A percentile compares a stretch with the other conserved stretches of the same genome.
These are phyloP conservation scores for Terana coerulea DNA, from an alignment of 768 basidiomycete species.

Conservation along the genomic window DNA sequence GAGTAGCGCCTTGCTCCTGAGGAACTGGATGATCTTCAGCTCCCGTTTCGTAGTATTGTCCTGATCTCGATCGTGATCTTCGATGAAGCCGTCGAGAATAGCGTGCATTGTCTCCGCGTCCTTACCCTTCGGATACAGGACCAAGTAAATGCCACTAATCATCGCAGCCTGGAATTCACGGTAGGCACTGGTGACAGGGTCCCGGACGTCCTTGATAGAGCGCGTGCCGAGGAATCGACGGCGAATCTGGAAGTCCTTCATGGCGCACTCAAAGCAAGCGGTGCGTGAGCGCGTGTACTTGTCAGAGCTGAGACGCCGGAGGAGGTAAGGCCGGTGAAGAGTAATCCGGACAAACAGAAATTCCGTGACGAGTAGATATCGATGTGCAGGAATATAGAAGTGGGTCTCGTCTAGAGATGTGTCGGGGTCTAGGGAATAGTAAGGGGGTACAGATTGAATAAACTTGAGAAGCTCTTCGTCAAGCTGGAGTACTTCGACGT, in stretches of 20 bases:
- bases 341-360: constrained; percentile 83
- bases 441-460: constrained; percentile 70
- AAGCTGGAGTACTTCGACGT: constrained; percentile 74
- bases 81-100: constrained; percentile 75
- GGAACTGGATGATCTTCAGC: constrained; percentile 79
- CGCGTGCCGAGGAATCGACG: constrained; percentile 60
- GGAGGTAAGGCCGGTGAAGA: constrained; percentile 83
- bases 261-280: constrained; percentile 90
- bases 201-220: constrained; percentile 48
- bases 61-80: constrained; percentile 67
- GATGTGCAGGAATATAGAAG: constrained; percentile 72
- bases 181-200: constrained; percentile 77
- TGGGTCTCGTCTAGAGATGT: constrained; percentile 65
- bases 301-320: constrained; percentile 74
- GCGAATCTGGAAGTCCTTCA: constrained; percentile 81
- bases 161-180: constrained; percentile 87
- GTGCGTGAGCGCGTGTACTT: constrained; percentile 76
- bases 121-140: constrained; percentile 70
- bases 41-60: constrained; percentile 83
- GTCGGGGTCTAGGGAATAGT: constrained; percentile 75
- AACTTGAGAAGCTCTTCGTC: constrained; percentile 84
- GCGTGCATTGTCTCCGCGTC: constrained; percentile 70
- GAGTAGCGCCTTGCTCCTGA: constrained; percentile 55
- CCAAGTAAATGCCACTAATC: constrained; percentile 85
- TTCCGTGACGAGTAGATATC: constrained; percentile 88